Base-by-base conservation (phyloP, 768 basidiomycete species). In the Pleurotus djamor region DNA sequence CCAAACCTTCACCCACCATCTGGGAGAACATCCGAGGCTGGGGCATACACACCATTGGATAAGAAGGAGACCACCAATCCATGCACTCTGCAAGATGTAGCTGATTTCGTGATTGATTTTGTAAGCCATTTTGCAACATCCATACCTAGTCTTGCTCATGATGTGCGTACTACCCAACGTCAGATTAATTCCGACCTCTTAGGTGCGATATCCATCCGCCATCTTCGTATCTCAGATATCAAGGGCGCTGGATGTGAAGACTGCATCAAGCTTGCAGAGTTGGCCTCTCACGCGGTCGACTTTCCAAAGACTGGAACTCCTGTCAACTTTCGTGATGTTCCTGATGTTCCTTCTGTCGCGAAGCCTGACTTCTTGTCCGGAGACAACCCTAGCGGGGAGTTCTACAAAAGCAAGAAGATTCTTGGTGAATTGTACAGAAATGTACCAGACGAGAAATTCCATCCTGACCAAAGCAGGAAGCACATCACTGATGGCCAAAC, bases 71-170 rank as follows among this genome's bases (percentile, higher is more conserved):
- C 78, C 1, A 7, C 1, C 0, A 41, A 38, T 3, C 64, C 71
- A 0, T 78, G 79, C 60, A 76, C 67, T 0, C 72, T 83, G 34
- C 57, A 66, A 32, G 82, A 83, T 38, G 72, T 83, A 5, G 75
- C 76, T 0, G 69, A 78, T 32, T 83, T 84, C 59, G 76, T 83
- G n/a, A 75, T 80, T 43, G 67, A 83, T 58, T 83, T 70, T 45
- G 79, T 79, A 51, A 58, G 76, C 57, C 21, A 37, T 60, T 34
- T 28, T 28, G 21, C 21, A 28, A 28, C 21, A 28, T 28, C 21
- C 21, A 28, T 28, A 28, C 21, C 21, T 28, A 28, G 21, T 28
- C 21, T 28, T 28, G 21, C 21, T 28, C 21, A 28, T 28, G 3
- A 28, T 28, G 21, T 28, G 21, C 21, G 21, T 28, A 28, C 21